phyloP scores from a whole-genome alignment of 1,284 basidiomycete species.

The Mycena sp. region DNA sequence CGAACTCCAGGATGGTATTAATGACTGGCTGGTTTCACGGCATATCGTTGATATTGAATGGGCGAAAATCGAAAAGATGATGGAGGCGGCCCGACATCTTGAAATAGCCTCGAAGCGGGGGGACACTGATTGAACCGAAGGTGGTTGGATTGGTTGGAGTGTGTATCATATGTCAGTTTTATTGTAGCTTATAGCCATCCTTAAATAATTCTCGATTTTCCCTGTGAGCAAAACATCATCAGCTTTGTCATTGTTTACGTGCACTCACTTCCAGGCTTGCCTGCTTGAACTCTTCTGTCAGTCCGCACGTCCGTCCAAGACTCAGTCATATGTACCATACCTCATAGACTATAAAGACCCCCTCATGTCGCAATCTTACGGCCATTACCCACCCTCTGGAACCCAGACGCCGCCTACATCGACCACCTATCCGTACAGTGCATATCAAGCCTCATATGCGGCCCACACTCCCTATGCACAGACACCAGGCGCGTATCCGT shows the following conservation, averaged over 20 bases:
- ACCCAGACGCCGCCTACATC: constrained; percentile 25
- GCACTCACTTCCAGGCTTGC: too few relatives aligned
- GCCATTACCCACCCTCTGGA: constrained; percentile 44
- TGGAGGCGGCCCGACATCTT: constrained; percentile 74
- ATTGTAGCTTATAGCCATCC: too few relatives aligned
- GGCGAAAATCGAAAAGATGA: constrained; percentile 72
- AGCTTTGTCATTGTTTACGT: too few relatives aligned
- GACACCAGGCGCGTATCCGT: constrained; percentile 57
- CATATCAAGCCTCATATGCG: constrained; percentile 15
- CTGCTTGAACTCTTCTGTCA: too few relatives aligned
- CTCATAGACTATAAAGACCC: too few relatives aligned
- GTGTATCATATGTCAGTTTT: constrained; percentile 20
- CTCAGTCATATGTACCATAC: too few relatives aligned
- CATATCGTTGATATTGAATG: constrained; percentile 74
- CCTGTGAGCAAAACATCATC: too few relatives aligned
- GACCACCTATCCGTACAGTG: constrained; percentile 10
- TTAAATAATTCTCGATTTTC: too few relatives aligned
- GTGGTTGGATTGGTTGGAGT: not conserved
- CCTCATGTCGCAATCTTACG: too few relatives aligned
- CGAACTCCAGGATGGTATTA: constrained; percentile 63
- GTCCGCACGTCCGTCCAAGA: too few relatives aligned
- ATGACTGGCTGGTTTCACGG: constrained; percentile 83
- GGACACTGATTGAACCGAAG: constrained; percentile 51
- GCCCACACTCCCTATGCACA: constrained; percentile 34
- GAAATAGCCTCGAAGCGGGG: constrained; percentile 61